Conservation (phyloP, 225 moss, liverwort and hornwort species). For the Rhytidiadelphus loreus region DNA sequence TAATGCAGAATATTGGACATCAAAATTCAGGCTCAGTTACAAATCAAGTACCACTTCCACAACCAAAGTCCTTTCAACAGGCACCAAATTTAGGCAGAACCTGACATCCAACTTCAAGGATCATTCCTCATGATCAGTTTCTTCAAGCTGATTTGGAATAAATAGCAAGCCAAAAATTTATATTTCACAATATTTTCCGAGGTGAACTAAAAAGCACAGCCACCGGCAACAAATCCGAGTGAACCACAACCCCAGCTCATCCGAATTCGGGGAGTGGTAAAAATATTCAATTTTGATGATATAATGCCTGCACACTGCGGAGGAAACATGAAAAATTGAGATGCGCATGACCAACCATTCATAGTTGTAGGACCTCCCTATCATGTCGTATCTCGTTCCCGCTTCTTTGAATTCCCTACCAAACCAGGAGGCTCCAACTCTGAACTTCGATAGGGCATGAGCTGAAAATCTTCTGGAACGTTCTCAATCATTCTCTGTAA, state of each 20-base stretch:
- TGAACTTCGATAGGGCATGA: conserved; percentile 24
- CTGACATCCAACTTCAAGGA: not conserved
- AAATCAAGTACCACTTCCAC: not conserved
- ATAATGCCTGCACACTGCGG: not conserved
- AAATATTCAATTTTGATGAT: not conserved
- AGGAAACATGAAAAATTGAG: not conserved
- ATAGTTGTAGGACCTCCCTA: not conserved
- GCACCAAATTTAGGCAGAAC: not conserved
- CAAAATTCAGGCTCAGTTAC: not conserved
- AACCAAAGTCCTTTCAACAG: not conserved
- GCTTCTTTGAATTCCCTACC: not conserved
- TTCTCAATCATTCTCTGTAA: conserved; percentile 18
- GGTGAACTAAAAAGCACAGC: not conserved
- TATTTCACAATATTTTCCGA: conserved; percentile 1
- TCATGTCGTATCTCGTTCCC: conserved; percentile 3
- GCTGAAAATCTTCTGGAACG: conserved; percentile 7
- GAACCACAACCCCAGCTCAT: conserved; percentile 29
- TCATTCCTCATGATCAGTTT: not conserved
- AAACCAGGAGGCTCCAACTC: not conserved
- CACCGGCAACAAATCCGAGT: not conserved
- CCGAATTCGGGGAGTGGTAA: conserved; percentile 12
- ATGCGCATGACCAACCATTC: not conserved
- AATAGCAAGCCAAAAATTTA: not conserved
- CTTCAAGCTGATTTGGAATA: not conserved
- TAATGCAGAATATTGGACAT: not conserved